These are phyloP conservation scores for Sechiopsis laciniata DNA, from an alignment of 306 rosid genomes.

Conservation along the genomic window DNA sequence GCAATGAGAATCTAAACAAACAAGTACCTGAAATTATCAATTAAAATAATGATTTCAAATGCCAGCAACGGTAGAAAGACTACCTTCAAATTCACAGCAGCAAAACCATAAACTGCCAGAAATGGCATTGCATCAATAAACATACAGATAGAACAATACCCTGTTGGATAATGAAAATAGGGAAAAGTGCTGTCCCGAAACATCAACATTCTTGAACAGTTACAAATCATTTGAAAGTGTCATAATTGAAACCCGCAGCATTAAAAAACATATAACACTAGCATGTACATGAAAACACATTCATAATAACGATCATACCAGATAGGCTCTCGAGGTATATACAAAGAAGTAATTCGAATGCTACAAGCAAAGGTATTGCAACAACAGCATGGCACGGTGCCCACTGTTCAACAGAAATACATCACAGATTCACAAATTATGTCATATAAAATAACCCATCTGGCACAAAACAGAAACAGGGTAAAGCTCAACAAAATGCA, in stretches of 20 bases:
- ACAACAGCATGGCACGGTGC: conserved; percentile 98
- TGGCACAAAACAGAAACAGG: conserved; percentile 11
- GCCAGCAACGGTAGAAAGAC: conserved; percentile 90
- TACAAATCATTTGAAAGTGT: not conserved
- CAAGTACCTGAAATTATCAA: conserved; percentile 90
- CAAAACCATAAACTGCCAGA: conserved; percentile 54
- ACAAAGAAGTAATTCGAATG: conserved; percentile 97
- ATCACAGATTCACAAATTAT: conserved; percentile 13
- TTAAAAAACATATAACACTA: not conserved
- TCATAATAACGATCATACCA: conserved; percentile 37
- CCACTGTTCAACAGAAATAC: conserved; percentile 75
- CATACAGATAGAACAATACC: conserved; percentile 22
- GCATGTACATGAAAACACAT: not conserved
- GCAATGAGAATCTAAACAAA: not conserved
- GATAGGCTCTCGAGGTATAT: conserved; percentile 80
- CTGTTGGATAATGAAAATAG: not conserved
- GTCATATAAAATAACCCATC: not conserved
- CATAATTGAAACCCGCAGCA: not conserved
- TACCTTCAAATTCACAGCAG: conserved; percentile 74
- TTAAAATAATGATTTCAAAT: conserved; percentile 71
- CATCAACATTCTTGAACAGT: too few relatives aligned
- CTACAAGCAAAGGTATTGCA: conserved; percentile 79
- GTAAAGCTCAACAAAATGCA: not conserved
- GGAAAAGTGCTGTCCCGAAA: too few relatives aligned
- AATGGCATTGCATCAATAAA: conserved; percentile 23